Base-by-base conservation (phyloP, 345 rosid genomes). In the Trapa bicornis region DNA sequence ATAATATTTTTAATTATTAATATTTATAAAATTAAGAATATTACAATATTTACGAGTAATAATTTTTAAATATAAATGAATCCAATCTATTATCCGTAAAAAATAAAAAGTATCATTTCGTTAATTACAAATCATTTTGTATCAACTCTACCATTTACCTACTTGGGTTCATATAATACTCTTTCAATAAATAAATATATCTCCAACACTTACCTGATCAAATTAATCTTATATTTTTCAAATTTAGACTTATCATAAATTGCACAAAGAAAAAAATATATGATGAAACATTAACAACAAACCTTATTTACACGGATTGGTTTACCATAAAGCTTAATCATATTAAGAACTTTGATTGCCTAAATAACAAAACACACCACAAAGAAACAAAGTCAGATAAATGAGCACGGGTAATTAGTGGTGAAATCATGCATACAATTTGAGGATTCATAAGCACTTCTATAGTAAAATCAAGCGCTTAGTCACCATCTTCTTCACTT, bases 251-350 rank as follows among this genome's bases (percentile, higher is more conserved):
- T 47, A 67, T 48, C 42, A 48, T 33, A 38, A n/a, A 42, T 52
- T 65, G 65, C 3, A 64, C 35, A 48, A 3, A 64, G n/a, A 52
- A 14, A n/a, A 33, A 58, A 0, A 58, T 58, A 58, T 29, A 8
- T 8, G 63, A 11, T 54, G 35, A n/a, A 54, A 54, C 1, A 4
- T 12, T 1, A 10, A 71, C 39, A 38, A 1, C 61, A 63, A 78
- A 94, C 97, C 97, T 94, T 94, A 80, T 94, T 94, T 52, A 94
- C 97, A 33, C 96, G 96, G 15, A 91, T 94, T 56, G 99, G 97
- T 75, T 94, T 91, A 65, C 97, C 99, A 41, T 82, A 81, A 60
- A 94, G 91, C 82, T 94, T 94, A 75, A 91, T 94, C 99, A 91
- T 91, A 79, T 94, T 94, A 68, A 94, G 89, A 71, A 94, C 86